Evolutionary conservation across 2,329 filamentous ascomycete genomes (phyloP), one percentile per base, ranked within the genome.

Genomic region (Cercospora zeina): DNA sequence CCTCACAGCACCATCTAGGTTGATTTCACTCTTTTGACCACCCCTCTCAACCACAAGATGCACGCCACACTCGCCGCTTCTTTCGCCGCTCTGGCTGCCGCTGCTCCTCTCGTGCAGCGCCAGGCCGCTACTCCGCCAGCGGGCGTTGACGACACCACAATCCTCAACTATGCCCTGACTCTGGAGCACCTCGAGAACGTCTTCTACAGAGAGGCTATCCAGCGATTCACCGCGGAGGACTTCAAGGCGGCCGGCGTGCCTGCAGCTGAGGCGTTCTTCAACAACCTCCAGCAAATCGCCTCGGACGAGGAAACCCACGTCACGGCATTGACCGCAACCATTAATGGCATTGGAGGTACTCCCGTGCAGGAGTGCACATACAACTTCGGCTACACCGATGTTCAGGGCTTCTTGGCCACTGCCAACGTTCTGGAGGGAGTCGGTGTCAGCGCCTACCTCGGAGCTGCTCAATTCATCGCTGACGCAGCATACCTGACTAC

Each of bases 191-290:
- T 79, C 31, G 87, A 89, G 75, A 77, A 83, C 64, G 79, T 78
- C 59, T 89, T 89, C 76, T 89, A 89, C 76, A 76, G 78, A 37
- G 72, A 87, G 54, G 86, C 82, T 37, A 77, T 89, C 4, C 72
- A 77, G 62, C 86, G 85, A 68, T 89, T 83, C 77, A 80, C 79
- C 31, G 65, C 71, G 1, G 78, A 85, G 67, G 87, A 87, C 70
- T 68, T 75, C 30, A 75, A 72, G 33, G 83, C 83, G 50, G 84
- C 83, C 13, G 65, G 80, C 70, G 42, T 34, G 16, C 31, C 56
- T 33, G 27, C 16, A 11, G 73, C 80, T 55, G 68, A 76, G 0
- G 74, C 76, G 3, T 84, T 86, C 72, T 88, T 87, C 76, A 75
- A 77, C 56, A 85, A 87, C 76, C 69, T 89, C 58, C 75, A 81